A percentile compares a stretch with the other conserved stretches of the same genome.
phyloP scores from a whole-genome alignment of 192 early-diverging fungal species.

The Lobosporangium transversale region DNA sequence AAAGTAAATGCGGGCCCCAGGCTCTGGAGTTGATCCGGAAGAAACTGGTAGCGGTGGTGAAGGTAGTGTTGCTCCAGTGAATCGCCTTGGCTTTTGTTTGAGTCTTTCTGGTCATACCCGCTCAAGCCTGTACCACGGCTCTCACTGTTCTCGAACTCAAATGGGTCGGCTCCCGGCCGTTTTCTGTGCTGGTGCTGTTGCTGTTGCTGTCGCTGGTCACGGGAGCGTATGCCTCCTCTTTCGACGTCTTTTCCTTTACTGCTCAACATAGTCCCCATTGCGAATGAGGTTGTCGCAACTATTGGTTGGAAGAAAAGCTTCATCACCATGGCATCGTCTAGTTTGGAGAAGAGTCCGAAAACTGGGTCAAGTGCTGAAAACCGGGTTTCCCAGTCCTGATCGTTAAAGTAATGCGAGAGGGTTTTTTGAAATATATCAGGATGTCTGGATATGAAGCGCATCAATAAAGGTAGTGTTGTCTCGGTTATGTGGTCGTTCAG shows the following conservation, averaged over 20 bases:
- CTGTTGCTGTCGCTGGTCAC: not conserved
- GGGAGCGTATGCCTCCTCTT: not conserved
- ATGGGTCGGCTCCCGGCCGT: conserved; percentile 11
- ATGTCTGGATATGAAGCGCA: conserved; percentile 54
- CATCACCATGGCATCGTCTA: conserved; percentile 57
- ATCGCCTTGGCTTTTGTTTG: not conserved
- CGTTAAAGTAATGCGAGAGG: conserved; percentile 56
- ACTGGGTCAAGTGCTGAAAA: conserved; percentile 63
- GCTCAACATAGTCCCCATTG: conserved; percentile 9
- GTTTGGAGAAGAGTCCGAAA: conserved; percentile 65
- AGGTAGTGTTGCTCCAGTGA: not conserved
- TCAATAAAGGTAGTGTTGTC: conserved; percentile 54
- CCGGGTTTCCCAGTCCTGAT: conserved; percentile 62
- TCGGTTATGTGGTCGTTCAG: conserved; percentile 56
- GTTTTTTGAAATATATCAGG: conserved; percentile 55
- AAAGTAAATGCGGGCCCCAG: conserved; percentile 65
- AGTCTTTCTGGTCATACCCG: not conserved
- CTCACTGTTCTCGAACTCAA: conserved; percentile 9
- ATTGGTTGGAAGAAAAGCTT: conserved; percentile 34
- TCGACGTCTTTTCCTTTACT: conserved; percentile 31
- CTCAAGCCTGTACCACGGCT: conserved; percentile 12
- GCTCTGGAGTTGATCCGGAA: conserved; percentile 39
- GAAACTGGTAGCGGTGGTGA: conserved; percentile 16
- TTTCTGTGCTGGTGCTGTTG: not conserved
- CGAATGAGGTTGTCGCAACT: not conserved